phyloP scores from a whole-genome alignment of 2,329 filamentous ascomycete genomes.

The Macroventuria anomochaeta region DNA sequence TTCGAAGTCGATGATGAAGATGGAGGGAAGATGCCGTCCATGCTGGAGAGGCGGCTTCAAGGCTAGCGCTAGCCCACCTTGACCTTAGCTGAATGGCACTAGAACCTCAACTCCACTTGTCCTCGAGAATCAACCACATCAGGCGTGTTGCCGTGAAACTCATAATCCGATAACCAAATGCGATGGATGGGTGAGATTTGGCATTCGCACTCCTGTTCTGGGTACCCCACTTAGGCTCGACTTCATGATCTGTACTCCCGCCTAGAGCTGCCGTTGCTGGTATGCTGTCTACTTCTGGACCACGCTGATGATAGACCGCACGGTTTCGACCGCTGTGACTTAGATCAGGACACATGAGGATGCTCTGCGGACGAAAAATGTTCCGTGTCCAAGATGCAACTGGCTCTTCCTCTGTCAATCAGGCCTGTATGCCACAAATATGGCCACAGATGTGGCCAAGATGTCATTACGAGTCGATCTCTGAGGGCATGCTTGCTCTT shows the following conservation, averaged over 20 bases:
- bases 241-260: too few relatives aligned
- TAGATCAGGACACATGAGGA: not conserved
- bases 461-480: too few relatives aligned
- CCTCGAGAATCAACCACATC: too few relatives aligned
- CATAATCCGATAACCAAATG: too few relatives aligned
- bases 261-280: too few relatives aligned
- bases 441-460: not conserved
- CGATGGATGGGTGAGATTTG: too few relatives aligned
- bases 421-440: too few relatives aligned
- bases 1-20: not conserved
- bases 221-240: too few relatives aligned
- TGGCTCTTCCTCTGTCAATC: not conserved
- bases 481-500: not conserved
- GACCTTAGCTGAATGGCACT: too few relatives aligned
- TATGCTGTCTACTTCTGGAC: not conserved
- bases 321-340: not conserved
- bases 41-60: not conserved
- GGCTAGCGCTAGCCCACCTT: not conserved
- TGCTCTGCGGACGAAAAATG: not conserved
- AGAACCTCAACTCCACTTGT: too few relatives aligned
- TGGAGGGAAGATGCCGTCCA: not conserved
- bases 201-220: too few relatives aligned
- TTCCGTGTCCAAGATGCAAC: not conserved
- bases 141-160: too few relatives aligned
- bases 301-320: not conserved